These are phyloP conservation scores for Stentor roeselii DNA, from an alignment of 73 alveolate species.

Conservation along the genomic window DNA sequence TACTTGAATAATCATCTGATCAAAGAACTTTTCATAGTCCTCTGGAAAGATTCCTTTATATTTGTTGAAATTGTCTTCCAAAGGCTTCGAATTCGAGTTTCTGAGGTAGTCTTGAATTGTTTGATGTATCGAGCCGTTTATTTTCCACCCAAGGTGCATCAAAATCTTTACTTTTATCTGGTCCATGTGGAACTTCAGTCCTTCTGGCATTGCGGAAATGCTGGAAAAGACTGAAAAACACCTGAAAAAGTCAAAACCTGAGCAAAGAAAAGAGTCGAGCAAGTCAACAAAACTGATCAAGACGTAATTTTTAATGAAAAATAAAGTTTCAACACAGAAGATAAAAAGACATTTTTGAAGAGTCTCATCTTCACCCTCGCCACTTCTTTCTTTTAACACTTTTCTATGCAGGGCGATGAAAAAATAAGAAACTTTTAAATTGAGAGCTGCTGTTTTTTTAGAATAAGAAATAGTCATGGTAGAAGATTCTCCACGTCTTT, in stretches of 20 bases:
- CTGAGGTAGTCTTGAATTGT: not conserved
- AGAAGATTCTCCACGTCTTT: not conserved
- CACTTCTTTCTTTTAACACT: not conserved
- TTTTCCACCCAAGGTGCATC: not conserved
- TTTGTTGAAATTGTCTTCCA: not conserved
- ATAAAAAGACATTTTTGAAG: not conserved
- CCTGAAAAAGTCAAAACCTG: not conserved
- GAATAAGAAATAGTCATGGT: not conserved
- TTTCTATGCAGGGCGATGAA: not conserved
- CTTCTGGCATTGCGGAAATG: not conserved
- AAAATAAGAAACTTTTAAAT: too few species aligned
- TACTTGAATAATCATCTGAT: not conserved
- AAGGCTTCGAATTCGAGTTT: not conserved
- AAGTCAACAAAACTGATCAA: not conserved
- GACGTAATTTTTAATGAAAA: too few species aligned
- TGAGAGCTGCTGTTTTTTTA: too few species aligned
- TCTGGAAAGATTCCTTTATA: not conserved
- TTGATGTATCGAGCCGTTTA: not conserved
- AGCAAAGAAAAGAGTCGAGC: not conserved
- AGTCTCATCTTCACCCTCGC: not conserved
- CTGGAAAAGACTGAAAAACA: not conserved
- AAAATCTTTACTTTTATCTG: not conserved
- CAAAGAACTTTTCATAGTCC: not conserved
- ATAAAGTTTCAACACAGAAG: not conserved
- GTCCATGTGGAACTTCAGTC: not conserved